Evolutionary conservation across 805 yeast genomes (phyloP), one percentile per base, ranked within the genome.

Genomic region (Saccharomycopsis sp.): DNA sequence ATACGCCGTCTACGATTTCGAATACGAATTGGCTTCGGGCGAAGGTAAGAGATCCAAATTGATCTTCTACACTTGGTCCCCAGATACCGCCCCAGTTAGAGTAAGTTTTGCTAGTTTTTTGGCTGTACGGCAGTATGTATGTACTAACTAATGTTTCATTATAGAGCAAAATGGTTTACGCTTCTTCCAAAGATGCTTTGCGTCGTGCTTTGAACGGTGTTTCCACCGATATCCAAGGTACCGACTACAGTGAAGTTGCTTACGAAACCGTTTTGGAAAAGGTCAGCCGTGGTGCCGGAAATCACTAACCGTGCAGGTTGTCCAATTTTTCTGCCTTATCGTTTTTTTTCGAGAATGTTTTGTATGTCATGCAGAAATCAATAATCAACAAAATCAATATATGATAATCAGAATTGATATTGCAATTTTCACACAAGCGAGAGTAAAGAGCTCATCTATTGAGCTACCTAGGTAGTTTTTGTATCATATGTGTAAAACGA

Each of bases 121-220:
- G 15, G 12, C 16, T 21, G 14, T 20, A 16, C 34, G 34, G 16
- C 16, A 34, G 21, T 9, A 7, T 3, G 41, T 3, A 14, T 24
- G 20, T 40, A 37, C 29, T 18, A 16, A 21, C 53, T 50, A 50
- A 50, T 14, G 9, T 50, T 41, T 24, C 47, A 16, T 18, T n/a
- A 44, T 37, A 59, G 62, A 63, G 91, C 67, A 94, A 94, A 87
- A 94, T 94, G 99, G 88, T 92, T 63, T 92, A 91, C 79, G 98
- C 99, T 52, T 84, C 97, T n/a, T 91, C 98, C 61, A 91, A 91
- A 77, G 98, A 91, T 68, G 97, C 97, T 53, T 82, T 94, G 70
- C 92, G 98, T 81, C 90, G 97, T 77, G 92, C 99, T 58, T 80
- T 94, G 71, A 92, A 89, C 73, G 99, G 99, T 75, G 84, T 94